These are phyloP conservation scores for Edaphochlamys debaryana DNA, from an alignment of 139 green algal species.

Conservation along the genomic window DNA sequence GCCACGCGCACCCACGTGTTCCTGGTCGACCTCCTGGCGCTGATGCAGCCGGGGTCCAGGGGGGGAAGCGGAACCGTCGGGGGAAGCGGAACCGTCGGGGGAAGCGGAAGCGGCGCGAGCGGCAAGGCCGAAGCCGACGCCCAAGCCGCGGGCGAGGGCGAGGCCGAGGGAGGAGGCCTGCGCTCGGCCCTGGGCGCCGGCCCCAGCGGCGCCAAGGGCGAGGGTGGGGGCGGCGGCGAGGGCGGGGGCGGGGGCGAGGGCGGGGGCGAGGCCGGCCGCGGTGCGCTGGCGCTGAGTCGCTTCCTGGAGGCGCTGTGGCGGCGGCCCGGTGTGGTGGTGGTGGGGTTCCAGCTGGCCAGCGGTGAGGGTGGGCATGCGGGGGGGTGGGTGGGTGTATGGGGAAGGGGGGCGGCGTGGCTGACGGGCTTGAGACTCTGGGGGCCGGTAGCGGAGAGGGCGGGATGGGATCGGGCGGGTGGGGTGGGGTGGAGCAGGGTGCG, in stretches of 20 bases:
- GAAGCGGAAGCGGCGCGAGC: too few relatives aligned
- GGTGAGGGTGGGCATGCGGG: not conserved
- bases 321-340: not conserved
- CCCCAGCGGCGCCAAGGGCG: too few relatives aligned
- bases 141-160: too few relatives aligned
- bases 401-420: too few relatives aligned
- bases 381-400: too few relatives aligned
- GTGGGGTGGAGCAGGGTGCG: too few relatives aligned
- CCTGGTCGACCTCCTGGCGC: slow-evolving; percentile 39
- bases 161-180: too few relatives aligned
- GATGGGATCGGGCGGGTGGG: too few relatives aligned
- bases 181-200: not conserved
- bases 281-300: not conserved
- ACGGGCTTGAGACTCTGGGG: too few relatives aligned
- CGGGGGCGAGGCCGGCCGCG: not conserved
- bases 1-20: slow-evolving; percentile 21
- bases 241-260: too few relatives aligned
- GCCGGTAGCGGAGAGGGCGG: not conserved
- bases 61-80: not conserved
- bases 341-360: slow-evolving; percentile 41
- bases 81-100: too few relatives aligned
- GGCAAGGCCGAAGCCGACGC: too few relatives aligned
- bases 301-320: slow-evolving; percentile 31
- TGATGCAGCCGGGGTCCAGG: not conserved
- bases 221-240: not conserved